Base-by-base conservation (phyloP, 805 yeast genomes). In the Myxozyma neotropica region DNA sequence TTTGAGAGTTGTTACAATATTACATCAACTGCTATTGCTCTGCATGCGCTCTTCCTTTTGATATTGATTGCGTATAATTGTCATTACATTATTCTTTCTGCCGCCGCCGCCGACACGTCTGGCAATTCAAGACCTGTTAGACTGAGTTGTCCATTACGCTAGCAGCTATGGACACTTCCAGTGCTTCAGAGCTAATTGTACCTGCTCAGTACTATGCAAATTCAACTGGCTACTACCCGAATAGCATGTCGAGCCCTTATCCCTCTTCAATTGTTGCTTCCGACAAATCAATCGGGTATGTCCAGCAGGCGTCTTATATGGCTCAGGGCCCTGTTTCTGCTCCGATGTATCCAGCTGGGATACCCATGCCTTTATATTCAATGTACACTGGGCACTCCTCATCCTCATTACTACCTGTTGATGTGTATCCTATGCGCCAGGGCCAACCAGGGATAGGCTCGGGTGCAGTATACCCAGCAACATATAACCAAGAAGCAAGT, bases 341-440 rank as follows among this genome's bases (percentile, higher is more conserved):
- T 12, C 49, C 63, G 21, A 36, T 59, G 38, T 59, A 56, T 36
- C 53, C 61, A 2, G 21, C 53, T 12, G 55, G 27, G 21, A 42
- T 57, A 23, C 56, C 48, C 6, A 38, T 58, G 57, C 61, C 57
- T 6, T 24, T 60, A 19, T 60, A 60, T 49, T 31, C 64, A 7
- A 51, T 60, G 49, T 57, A 58, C 52, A 47, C 63, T 13, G 61
- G 61, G 3, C 51, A 50, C 21, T 33, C 45, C n/a, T 47, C 60
- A 10, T 36, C 47, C 15, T 46, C 52, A 19, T 10, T 55, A 3
- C 23, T 27, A 12, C 8, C 59, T 6, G 44, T 58, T 38, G 59
- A 55, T 19, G 17, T 49, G 47, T 54, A 42, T 39, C 19, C 51
- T 43, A n/a, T 35, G 3, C 45, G 45, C 8, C 49, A 54, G 23